Conservation (phyloP, 1,139 yeast species). For the Candida sojae region DNA sequence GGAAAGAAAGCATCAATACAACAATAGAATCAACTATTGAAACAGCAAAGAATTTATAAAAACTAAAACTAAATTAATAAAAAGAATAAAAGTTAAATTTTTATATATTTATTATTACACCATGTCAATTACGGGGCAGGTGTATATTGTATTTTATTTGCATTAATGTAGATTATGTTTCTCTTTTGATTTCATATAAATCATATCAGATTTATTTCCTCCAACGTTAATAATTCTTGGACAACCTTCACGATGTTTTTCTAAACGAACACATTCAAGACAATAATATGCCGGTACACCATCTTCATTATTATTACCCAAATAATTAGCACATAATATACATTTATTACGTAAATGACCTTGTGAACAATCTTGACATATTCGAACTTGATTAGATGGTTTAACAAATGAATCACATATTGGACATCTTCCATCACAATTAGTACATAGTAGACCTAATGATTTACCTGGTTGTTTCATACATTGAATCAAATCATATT, state of each 20-base stretch:
- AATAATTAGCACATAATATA: slow-evolving; percentile 65
- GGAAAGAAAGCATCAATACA: slow-evolving; percentile 42
- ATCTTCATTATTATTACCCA: slow-evolving; percentile 43
- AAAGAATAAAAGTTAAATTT: background rate
- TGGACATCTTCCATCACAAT: slow-evolving; percentile 93
- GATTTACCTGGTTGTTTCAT: slow-evolving; percentile 81
- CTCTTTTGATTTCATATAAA: slow-evolving; percentile 50
- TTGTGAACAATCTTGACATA: slow-evolving; percentile 85
- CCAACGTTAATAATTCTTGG: slow-evolving; percentile 85
- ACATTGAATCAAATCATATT: slow-evolving; percentile 83
- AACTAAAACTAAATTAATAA: background rate
- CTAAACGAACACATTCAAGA: slow-evolving; percentile 77
- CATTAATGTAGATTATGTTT: slow-evolving; percentile 6
- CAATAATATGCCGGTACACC: slow-evolving; percentile 79
- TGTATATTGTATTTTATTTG: too few species aligned
- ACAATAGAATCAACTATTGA: slow-evolving; percentile 37
- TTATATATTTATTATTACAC: background rate
- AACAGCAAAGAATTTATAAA: background rate
- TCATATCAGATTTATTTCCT: slow-evolving; percentile 66
- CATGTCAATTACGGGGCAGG: too few species aligned
- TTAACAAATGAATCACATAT: slow-evolving; percentile 85
- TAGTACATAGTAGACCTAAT: slow-evolving; percentile 72
- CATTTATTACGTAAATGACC: slow-evolving; percentile 69
- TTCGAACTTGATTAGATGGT: slow-evolving; percentile 67
- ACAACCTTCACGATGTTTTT: slow-evolving; percentile 90